Percentiles rank a stretch among this genome's conserved stretches.
These are phyloP conservation scores for Ceriops tagal DNA, from an alignment of 345 rosid genomes.

Conservation along the genomic window DNA sequence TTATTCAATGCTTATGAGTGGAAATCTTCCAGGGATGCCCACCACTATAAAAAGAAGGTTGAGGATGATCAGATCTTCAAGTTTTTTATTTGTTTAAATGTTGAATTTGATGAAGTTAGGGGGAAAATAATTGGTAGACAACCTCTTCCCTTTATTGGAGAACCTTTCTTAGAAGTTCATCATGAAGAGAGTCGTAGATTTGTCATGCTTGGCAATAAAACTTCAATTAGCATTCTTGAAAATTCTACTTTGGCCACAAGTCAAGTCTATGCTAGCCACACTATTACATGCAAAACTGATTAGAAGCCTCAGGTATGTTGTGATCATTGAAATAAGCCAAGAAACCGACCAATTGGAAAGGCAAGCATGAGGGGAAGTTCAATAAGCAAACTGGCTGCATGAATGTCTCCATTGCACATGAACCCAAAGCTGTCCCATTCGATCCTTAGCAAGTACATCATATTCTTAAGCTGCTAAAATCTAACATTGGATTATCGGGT, in stretches of 20 bases:
- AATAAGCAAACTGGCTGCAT: too few species aligned
- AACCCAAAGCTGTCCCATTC: background rate
- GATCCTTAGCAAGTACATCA: background rate
- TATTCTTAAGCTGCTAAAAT: background rate
- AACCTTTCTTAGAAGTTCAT: background rate
- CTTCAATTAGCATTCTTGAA: background rate
- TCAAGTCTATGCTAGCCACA: background rate
- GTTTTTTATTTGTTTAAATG: background rate
- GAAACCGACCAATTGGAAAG: background rate
- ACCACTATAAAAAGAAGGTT: background rate
- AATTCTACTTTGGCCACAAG: background rate
- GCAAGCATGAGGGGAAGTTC: background rate
- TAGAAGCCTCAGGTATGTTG: background rate
- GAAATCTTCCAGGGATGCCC: background rate
- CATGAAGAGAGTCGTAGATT: background rate
- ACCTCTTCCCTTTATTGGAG: conserved; percentile 1
- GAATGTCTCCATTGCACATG: background rate
- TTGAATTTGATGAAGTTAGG: conserved; percentile 9
- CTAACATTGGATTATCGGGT: background rate
- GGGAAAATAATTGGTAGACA: conserved; percentile 7
- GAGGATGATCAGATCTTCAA: conserved; percentile 5
- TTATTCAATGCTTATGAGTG: conserved; percentile 9
- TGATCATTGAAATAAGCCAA: conserved; percentile 5
- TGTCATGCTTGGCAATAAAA: conserved; percentile 1
- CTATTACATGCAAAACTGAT: background rate